These are phyloP conservation scores for Rosa rugosa DNA, from an alignment of 306 rosid genomes.

Conservation along the genomic window DNA sequence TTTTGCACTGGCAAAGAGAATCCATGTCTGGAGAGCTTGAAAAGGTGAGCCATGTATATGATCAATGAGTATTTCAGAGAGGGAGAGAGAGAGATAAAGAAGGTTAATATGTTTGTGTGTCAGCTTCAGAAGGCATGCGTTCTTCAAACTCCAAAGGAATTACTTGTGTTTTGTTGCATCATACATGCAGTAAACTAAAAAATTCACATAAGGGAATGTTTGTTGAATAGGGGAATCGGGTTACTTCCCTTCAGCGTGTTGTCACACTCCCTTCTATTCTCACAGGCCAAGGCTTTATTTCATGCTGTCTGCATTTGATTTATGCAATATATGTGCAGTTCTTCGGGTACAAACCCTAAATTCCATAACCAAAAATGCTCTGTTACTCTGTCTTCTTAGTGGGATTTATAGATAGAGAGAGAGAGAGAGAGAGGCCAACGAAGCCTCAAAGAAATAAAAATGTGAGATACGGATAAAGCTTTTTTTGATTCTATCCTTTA, in stretches of 20 bases:
- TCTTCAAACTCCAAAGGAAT: slow-evolving; percentile 47
- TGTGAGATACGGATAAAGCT: slow-evolving; percentile 45
- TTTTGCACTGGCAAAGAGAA: slow-evolving; percentile 63
- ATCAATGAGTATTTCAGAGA: neutral
- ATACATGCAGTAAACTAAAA: neutral
- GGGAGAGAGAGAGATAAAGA: neutral
- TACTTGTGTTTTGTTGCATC: slow-evolving; percentile 28
- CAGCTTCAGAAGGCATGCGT: slow-evolving; percentile 61
- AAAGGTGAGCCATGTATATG: slow-evolving; percentile 60
- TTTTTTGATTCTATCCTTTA: slow-evolving; percentile 46
- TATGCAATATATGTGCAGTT: neutral
- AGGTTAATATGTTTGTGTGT: slow-evolving; percentile 34
- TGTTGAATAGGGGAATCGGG: slow-evolving; percentile 20
- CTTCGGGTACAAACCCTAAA: slow-evolving; percentile 24
- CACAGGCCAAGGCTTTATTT: slow-evolving; percentile 26
- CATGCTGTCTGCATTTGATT: slow-evolving; percentile 12
- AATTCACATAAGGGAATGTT: neutral
- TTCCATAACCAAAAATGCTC: slow-evolving; percentile 22
- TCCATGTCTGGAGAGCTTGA: slow-evolving; percentile 68
- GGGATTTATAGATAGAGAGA: neutral
- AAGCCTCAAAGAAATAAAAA: slow-evolving; percentile 34
- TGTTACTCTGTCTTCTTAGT: slow-evolving; percentile 16
- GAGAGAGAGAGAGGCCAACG: slow-evolving; percentile 11
- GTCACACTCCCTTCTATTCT: slow-evolving; percentile 34
- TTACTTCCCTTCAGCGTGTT: slow-evolving; percentile 50